Base-by-base conservation (phyloP, 768 basidiomycete genomes). In the Russula lepida region DNA sequence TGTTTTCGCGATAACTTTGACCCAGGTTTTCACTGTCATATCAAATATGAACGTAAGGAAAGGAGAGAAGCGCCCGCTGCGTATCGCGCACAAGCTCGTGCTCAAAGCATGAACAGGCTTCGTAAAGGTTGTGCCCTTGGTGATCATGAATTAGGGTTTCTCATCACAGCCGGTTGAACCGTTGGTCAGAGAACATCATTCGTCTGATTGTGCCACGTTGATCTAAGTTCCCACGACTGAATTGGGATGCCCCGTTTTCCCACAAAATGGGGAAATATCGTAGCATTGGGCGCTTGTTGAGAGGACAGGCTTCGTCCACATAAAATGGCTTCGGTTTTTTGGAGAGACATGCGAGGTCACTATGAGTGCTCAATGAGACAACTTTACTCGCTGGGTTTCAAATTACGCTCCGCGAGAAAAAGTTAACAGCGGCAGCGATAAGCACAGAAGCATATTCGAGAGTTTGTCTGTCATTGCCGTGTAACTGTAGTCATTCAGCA, bases 391-490 rank as follows among this genome's bases (percentile, higher is more conserved):
- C 64, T 65, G 64, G 62, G 64, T 65, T 65, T 56, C 13, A 64
- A 64, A 64, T 64, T 64, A 48, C 41, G 46, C 64, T 63, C 61
- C 61, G 64, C 64, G 64, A 63, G 56, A 55, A 46, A 46, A 61
- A 52, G 60, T 49, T 37, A 56, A 56, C 48, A 41, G 53, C 44
- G 30, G 51, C 48, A 41, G 53, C 44, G 30, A 55, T 61, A 43
- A 53, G 56, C 51, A 54, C 61, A 44, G 61, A 43, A 54, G 60
- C 55, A 47, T 43, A 53, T 48, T 63, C 51, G 35, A 58, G 61
- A 63, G 51, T 54, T 60, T 53, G 49, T 64, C 56, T 56, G 60
- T 64, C 64, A 64, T 53, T 33, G 37, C 23, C 60, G 25, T 54
- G 12, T 13, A 35, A 52, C 28, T n/a, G 25, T 52, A 32, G 53